Evolutionary conservation across 805 yeast species (phyloP).

Genomic region (Nakazawaea wyomingensis): DNA sequence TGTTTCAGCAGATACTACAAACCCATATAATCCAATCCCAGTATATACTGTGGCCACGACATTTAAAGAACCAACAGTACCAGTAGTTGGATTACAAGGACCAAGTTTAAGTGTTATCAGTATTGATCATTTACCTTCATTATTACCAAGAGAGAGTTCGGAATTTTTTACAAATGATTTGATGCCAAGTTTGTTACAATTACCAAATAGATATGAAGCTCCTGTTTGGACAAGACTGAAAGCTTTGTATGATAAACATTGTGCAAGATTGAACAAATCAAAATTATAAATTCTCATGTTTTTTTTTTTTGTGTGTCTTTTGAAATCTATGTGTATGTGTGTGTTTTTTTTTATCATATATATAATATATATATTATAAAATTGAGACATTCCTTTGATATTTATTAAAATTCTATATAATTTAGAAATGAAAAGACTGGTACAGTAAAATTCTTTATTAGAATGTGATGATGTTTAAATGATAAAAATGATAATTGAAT

Average conservation of each 20-base stretch:
- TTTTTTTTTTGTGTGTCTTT: no score
- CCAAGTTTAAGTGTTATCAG: slow-evolving; percentile 89
- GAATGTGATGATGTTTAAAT: no score
- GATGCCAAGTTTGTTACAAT: slow-evolving; percentile 80
- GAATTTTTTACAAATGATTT: slow-evolving; percentile 86
- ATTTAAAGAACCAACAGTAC: slow-evolving; percentile 85
- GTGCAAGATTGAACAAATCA: slow-evolving; percentile 56
- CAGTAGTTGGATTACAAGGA: slow-evolving; percentile 71
- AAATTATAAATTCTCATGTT: slow-evolving; percentile 25
- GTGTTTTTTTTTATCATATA: no score
- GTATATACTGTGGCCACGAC: slow-evolving; percentile 87
- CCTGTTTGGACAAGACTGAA: slow-evolving; percentile 93
- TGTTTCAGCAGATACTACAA: slow-evolving; percentile 98
- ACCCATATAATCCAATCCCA: slow-evolving; percentile 97
- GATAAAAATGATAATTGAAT: no score
- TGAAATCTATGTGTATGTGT: no score
- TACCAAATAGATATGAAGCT: slow-evolving; percentile 75
- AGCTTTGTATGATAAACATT: slow-evolving; percentile 77
- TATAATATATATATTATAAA: no score
- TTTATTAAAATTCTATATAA: no score
- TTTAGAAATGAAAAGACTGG: no score
- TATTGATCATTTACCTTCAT: slow-evolving; percentile 93
- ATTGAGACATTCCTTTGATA: no score
- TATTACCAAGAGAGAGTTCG: slow-evolving; percentile 95
- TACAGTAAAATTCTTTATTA: no score